Conservation (phyloP, 2,329 filamentous ascomycete genomes). For the Dothidotthia symphoricarpi region DNA sequence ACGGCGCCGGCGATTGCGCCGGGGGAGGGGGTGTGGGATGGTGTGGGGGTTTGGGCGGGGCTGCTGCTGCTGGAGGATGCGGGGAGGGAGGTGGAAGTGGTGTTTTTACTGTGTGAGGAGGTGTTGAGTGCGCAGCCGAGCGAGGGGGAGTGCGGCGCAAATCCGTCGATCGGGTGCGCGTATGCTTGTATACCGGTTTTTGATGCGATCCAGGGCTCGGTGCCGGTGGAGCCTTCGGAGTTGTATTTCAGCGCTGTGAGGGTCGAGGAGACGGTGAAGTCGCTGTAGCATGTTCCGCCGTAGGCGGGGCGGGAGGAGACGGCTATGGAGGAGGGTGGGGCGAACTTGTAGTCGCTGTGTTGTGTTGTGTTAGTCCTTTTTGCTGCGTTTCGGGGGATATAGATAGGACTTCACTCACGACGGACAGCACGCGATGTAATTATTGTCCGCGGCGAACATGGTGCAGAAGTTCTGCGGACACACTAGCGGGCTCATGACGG, state of each 20-base stretch:
- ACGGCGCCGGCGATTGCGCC: conserved; percentile 5
- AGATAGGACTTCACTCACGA: too few species aligned
- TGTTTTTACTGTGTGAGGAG: not conserved
- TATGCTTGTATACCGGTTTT: conserved; percentile 7
- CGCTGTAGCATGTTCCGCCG: conserved; percentile 8
- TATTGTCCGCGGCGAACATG: conserved; percentile 13
- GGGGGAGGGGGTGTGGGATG: not conserved
- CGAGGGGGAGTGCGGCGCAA: not conserved
- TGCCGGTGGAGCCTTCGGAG: not conserved
- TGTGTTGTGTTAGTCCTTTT: too few species aligned
- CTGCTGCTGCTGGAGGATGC: too few species aligned
- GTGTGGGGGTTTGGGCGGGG: too few species aligned
- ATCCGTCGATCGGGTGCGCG: conserved; percentile 12
- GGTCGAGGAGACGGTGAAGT: conserved; percentile 1
- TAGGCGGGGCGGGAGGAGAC: conserved; percentile 5
- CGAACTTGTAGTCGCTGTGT: conserved; percentile 4
- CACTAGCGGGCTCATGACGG: conserved; percentile 24
- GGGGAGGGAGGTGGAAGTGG: too few species aligned
- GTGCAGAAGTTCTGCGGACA: conserved; percentile 26
- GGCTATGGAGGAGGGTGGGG: not conserved
- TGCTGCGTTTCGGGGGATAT: too few species aligned
- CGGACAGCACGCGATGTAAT: conserved; percentile 32
- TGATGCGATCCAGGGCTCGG: conserved; percentile 2
- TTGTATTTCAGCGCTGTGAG: conserved; percentile 7
- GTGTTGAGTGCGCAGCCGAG: conserved; percentile 2